Conservation (phyloP, 257 asterid genomes). For the Vinca minor region DNA sequence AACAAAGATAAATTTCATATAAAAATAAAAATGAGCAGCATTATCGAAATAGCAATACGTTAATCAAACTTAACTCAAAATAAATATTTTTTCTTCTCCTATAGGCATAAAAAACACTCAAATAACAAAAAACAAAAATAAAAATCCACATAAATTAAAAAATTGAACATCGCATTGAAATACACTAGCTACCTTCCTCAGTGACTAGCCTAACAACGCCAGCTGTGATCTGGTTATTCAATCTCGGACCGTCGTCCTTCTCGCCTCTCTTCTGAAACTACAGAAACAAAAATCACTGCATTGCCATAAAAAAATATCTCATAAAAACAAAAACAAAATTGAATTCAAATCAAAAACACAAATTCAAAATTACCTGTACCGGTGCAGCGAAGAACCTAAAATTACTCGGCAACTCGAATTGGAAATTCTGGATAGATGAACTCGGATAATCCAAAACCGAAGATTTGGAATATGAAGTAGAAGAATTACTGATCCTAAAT, state of each 20-base stretch:
- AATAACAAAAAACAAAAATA: too few relatives aligned
- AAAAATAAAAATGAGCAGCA: too few relatives aligned
- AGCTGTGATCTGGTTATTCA: slow-evolving; percentile 59
- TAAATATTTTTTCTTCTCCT: too few relatives aligned
- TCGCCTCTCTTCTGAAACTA: slow-evolving; percentile 40
- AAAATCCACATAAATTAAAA: background rate
- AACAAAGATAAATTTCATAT: background rate
- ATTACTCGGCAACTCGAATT: slow-evolving; percentile 23
- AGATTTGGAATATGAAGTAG: slow-evolving; percentile 12
- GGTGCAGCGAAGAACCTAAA: slow-evolving; percentile 63
- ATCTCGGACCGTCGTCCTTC: slow-evolving; percentile 44
- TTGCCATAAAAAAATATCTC: too few relatives aligned
- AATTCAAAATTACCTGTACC: slow-evolving; percentile 37
- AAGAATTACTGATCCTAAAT: slow-evolving; percentile 15
- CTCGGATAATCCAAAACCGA: slow-evolving; percentile 20
- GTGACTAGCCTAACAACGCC: slow-evolving; percentile 56
- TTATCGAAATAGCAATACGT: too few relatives aligned
- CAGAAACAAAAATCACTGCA: slow-evolving; percentile 3
- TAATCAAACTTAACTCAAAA: too few relatives aligned
- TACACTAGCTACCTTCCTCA: slow-evolving; percentile 43
- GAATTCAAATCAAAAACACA: background rate
- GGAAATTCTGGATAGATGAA: slow-evolving; percentile 17
- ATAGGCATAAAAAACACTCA: too few relatives aligned
- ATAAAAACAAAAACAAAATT: too few relatives aligned
- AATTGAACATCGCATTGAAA: background rate